These are phyloP conservation scores for Trypanosoma lewisi DNA, from an alignment of 208 protist species.

Conservation along the genomic window DNA sequence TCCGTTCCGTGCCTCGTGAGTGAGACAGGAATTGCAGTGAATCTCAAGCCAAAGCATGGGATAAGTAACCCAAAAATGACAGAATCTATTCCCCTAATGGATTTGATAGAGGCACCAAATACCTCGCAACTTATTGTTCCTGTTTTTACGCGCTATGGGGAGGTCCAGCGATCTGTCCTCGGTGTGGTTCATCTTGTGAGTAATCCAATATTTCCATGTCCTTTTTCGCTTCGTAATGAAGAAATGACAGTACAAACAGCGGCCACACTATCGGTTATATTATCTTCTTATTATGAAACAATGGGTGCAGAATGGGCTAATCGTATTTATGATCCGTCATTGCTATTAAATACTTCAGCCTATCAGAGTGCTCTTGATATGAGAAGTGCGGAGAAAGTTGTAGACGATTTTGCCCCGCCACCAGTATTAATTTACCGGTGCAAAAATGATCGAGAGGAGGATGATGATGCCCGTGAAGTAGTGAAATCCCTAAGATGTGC, in stretches of 20 bases:
- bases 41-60: slow-evolving; percentile 54
- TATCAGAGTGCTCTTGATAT: slow-evolving; percentile 75
- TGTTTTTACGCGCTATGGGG: slow-evolving; percentile 62
- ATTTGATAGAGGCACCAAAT: slow-evolving; percentile 73
- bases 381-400: slow-evolving; percentile 61
- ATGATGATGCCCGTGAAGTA: slow-evolving; percentile 63
- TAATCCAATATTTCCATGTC: slow-evolving; percentile 62
- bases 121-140: slow-evolving; percentile 80
- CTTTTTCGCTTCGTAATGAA: slow-evolving; percentile 84
- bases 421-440: slow-evolving; percentile 72
- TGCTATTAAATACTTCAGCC: slow-evolving; percentile 49
- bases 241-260: slow-evolving; percentile 68
- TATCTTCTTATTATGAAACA: slow-evolving; percentile 79
- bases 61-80: slow-evolving; percentile 21
- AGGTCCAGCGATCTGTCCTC: slow-evolving; percentile 31
- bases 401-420: slow-evolving; percentile 76
- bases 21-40: slow-evolving; percentile 76
- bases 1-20: slow-evolving; percentile 72
- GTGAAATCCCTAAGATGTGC: slow-evolving; percentile 50
- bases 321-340: slow-evolving; percentile 74
- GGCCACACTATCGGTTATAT: slow-evolving; percentile 62
- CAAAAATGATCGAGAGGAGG: slow-evolving; percentile 46
- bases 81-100: slow-evolving; percentile 49
- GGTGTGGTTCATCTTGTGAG: slow-evolving; percentile 84
- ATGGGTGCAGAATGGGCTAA: slow-evolving; percentile 88